These are phyloP conservation scores for Aleurites moluccanus DNA, from an alignment of 441 rosid genomes.

Conservation along the genomic window DNA sequence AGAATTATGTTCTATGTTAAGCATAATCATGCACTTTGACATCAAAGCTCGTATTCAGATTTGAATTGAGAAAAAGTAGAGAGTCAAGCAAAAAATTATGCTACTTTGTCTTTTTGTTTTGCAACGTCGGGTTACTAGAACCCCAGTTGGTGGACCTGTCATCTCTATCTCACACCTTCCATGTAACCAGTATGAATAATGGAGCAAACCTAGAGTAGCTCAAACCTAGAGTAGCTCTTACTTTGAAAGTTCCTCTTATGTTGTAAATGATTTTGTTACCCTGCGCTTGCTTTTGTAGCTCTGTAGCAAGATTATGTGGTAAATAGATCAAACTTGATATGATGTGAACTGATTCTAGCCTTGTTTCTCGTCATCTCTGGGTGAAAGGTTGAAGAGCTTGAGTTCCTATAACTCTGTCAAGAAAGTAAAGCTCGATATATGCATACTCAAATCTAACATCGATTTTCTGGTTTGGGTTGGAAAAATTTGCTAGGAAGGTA, in stretches of 20 bases:
- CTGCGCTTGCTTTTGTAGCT: conserved; percentile 67
- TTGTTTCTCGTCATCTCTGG: conserved; percentile 51
- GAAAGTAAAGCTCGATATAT: conserved; percentile 62
- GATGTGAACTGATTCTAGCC: conserved; percentile 56
- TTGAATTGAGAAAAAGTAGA: conserved; percentile 19
- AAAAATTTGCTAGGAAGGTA: conserved; percentile 59
- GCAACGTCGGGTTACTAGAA: conserved; percentile 54
- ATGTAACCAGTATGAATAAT: conserved; percentile 69
- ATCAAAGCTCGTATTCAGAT: conserved; percentile 12
- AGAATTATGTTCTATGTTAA: neutral
- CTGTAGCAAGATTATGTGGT: conserved; percentile 54
- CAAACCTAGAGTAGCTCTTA: conserved; percentile 66
- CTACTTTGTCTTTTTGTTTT: conserved; percentile 49
- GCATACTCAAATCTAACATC: conserved; percentile 57
- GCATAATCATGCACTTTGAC: neutral
- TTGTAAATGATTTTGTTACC: conserved; percentile 55
- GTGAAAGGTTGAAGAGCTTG: conserved; percentile 68
- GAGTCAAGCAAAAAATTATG: neutral
- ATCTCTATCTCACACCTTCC: conserved; percentile 62
- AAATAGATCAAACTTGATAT: conserved; percentile 72
- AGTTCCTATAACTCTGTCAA: conserved; percentile 48
- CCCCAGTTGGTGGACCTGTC: conserved; percentile 78
- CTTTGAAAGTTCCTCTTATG: conserved; percentile 61
- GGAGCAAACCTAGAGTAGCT: conserved; percentile 67
- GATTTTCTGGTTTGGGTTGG: conserved; percentile 74